Conservation (phyloP, 805 yeast genomes). For the Lachancea lanzarotensis region DNA sequence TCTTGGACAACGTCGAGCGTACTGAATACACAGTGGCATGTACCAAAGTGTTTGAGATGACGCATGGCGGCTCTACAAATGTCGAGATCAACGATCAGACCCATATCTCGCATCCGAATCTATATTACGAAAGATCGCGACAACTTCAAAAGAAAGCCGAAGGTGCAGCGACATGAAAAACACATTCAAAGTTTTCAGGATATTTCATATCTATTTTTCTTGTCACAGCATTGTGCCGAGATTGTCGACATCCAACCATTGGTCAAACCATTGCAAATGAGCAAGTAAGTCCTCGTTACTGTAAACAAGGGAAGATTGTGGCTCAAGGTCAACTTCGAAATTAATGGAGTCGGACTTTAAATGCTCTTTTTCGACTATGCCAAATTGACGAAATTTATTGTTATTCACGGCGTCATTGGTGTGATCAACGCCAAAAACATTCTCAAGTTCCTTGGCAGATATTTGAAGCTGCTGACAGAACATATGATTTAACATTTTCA, state of each 20-base stretch:
- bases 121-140: constrained; percentile 73
- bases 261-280: constrained; percentile 51
- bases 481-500: constrained; percentile 49
- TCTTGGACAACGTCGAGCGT: constrained; percentile 60
- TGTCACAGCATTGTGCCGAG: constrained; percentile 5
- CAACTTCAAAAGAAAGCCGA: constrained; percentile 40
- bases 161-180: neutral
- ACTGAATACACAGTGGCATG: constrained; percentile 82
- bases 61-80: constrained; percentile 34
- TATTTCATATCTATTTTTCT: too few relatives aligned
- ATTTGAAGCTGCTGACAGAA: constrained; percentile 40
- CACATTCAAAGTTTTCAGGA: too few relatives aligned
- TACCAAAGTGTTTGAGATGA: constrained; percentile 76
- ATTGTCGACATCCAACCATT: constrained; percentile 17
- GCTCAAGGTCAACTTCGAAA: neutral
- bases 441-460: constrained; percentile 33
- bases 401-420: constrained; percentile 47
- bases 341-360: neutral
- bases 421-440: constrained; percentile 44
- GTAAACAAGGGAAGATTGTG: neutral
- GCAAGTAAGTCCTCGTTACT: constrained; percentile 33
- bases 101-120: constrained; percentile 78
- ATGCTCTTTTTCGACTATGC: constrained; percentile 27
- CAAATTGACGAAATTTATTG: constrained; percentile 44
- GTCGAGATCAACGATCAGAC: constrained; percentile 44